Percentiles rank a stretch among this genome's conserved stretches.
Evolutionary conservation across 768 basidiomycete species (phyloP).

Genomic region (Saitozyma podzolica): DNA sequence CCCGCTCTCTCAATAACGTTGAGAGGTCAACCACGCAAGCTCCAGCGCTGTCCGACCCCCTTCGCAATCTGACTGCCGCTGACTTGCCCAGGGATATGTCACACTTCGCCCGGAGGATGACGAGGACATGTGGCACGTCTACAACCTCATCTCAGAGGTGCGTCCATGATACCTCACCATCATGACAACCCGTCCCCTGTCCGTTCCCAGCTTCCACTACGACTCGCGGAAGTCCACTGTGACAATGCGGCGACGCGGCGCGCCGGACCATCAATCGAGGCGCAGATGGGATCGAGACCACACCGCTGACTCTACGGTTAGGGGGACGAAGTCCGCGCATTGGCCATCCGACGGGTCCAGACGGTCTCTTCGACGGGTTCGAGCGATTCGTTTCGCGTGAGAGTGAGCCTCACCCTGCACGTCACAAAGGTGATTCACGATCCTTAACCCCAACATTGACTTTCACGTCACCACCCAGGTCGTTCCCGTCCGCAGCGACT

Average conservation of each 20-base stretch:
- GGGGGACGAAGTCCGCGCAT: slow-evolving; percentile 81
- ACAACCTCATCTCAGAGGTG: slow-evolving; percentile 86
- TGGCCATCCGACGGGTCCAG: slow-evolving; percentile 86
- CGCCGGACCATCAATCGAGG: too few relatives aligned
- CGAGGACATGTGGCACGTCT: slow-evolving; percentile 99
- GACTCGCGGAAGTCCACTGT: not conserved
- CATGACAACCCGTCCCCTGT: slow-evolving; percentile 1
- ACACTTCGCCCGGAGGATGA: slow-evolving; percentile 95
- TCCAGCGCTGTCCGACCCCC: not conserved
- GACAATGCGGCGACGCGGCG: not conserved
- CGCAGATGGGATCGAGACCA: too few relatives aligned
- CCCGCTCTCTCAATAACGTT: not conserved
- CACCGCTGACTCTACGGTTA: slow-evolving; percentile 17
- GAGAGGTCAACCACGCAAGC: not conserved
- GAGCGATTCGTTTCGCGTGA: slow-evolving; percentile 83
- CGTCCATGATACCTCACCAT: slow-evolving; percentile 20
- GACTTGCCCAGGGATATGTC: slow-evolving; percentile 72
- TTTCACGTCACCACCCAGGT: too few relatives aligned
- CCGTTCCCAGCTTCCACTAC: not conserved
- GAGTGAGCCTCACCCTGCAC: slow-evolving; percentile 76
- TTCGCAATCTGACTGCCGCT: not conserved
- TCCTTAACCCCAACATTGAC: not conserved
- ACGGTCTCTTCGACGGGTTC: slow-evolving; percentile 90
- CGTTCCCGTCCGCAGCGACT: too few relatives aligned
- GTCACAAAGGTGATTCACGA: slow-evolving; percentile 65